Evolutionary conservation across 2,329 filamentous ascomycete species (phyloP).

Genomic region (Xylaria sp.): DNA sequence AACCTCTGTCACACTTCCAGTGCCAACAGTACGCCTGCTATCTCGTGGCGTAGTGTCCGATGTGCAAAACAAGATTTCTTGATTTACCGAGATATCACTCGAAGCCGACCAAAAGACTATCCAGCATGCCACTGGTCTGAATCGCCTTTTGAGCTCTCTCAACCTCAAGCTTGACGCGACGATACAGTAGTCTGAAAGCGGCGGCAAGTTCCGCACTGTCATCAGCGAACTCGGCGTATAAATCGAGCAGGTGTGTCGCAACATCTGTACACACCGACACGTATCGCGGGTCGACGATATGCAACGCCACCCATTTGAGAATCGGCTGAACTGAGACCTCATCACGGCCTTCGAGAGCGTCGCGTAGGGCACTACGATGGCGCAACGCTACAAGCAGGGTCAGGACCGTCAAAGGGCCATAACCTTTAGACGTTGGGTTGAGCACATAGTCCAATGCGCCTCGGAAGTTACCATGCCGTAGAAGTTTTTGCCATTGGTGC

Average conservation of each 20-base stretch:
- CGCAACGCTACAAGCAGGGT: constrained; percentile 86
- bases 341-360: constrained; percentile 82
- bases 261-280: constrained; percentile 85
- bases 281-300: constrained; percentile 85
- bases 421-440: constrained; percentile 60
- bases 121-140: constrained; percentile 88
- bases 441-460: constrained; percentile 84
- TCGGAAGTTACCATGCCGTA: constrained; percentile 81
- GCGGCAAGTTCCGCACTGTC: constrained; percentile 78
- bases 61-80: not conserved
- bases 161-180: constrained; percentile 78
- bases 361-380: constrained; percentile 85
- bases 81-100: constrained; percentile 33
- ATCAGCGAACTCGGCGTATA: constrained; percentile 84
- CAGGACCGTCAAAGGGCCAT: constrained; percentile 71
- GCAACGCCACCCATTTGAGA: constrained; percentile 81
- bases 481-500: constrained; percentile 81
- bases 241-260: constrained; percentile 81
- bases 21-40: not conserved
- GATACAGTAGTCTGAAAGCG: constrained; percentile 75
- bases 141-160: constrained; percentile 86
- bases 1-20: not conserved
- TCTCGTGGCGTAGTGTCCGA: not conserved
- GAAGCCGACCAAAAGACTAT: constrained; percentile 68
- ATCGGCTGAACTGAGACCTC: constrained; percentile 85